Conservation (phyloP, 495 filamentous ascomycete genomes). For the Hyphodiscus hymeniophilus region DNA sequence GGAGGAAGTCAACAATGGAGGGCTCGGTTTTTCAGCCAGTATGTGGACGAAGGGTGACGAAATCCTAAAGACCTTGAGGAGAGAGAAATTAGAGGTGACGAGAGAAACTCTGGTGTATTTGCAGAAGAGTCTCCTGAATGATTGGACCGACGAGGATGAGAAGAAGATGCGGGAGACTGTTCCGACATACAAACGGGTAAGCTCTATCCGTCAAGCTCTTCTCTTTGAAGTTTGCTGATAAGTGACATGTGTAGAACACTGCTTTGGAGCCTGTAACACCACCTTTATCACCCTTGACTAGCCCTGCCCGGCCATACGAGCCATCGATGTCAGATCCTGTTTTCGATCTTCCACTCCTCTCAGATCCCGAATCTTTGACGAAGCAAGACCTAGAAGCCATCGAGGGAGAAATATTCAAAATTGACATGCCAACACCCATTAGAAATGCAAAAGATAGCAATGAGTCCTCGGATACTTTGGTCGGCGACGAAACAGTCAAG, state of each 20-base stretch:
- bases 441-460: slow-evolving; percentile 8
- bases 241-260: slow-evolving; percentile 22
- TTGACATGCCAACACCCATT: slow-evolving; percentile 23
- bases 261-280: slow-evolving; percentile 42
- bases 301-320: slow-evolving; percentile 31
- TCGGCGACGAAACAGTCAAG: slow-evolving; percentile 10
- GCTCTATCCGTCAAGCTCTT: slow-evolving; percentile 6
- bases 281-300: slow-evolving; percentile 46
- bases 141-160: slow-evolving; percentile 31
- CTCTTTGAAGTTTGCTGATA: slow-evolving; percentile 5
- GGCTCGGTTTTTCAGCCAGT: slow-evolving; percentile 35
- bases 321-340: slow-evolving; percentile 12
- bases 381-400: slow-evolving; percentile 38
- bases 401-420: slow-evolving; percentile 31
- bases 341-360: slow-evolving; percentile 43
- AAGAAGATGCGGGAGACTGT: slow-evolving; percentile 25
- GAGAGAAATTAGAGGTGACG: slow-evolving; percentile 38
- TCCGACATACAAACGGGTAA: slow-evolving; percentile 29
- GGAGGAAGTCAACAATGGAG: slow-evolving; percentile 41
- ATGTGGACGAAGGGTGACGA: slow-evolving; percentile 21
- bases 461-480: slow-evolving; percentile 11
- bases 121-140: slow-evolving; percentile 27
- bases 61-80: slow-evolving; percentile 19
- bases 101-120: slow-evolving; percentile 32
- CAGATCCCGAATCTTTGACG: slow-evolving; percentile 38